A percentile compares a stretch with the other conserved stretches of the same genome.
These are phyloP conservation scores for Trypanosoma brucei DNA, from an alignment of 208 protist species.

Conservation along the genomic window DNA sequence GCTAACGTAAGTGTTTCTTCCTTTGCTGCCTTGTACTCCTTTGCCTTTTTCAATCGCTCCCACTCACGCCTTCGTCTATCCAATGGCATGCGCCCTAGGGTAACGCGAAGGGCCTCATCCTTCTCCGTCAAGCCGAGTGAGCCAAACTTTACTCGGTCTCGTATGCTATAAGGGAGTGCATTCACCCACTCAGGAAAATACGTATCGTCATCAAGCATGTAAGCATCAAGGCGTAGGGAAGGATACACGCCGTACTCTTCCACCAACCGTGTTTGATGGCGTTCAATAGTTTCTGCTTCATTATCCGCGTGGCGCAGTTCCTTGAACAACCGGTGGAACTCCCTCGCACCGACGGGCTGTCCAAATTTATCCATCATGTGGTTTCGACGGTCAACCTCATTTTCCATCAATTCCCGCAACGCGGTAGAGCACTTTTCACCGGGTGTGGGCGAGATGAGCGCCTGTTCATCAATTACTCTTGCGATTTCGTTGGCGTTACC, in stretches of 20 bases:
- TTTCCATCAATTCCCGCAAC: slow-evolving; percentile 48
- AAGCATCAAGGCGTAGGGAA: slow-evolving; percentile 70
- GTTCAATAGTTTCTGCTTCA: slow-evolving; percentile 50
- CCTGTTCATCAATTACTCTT: slow-evolving; percentile 36
- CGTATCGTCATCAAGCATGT: slow-evolving; percentile 82
- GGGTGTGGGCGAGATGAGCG: slow-evolving; percentile 13
- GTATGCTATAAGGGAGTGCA: slow-evolving; percentile 75
- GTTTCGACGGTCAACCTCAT: slow-evolving; percentile 63
- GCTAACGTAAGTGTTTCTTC: slow-evolving; percentile 69
- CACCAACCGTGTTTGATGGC: slow-evolving; percentile 57
- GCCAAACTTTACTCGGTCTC: slow-evolving; percentile 88
- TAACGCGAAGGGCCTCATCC: slow-evolving; percentile 78
- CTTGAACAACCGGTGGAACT: slow-evolving; percentile 68
- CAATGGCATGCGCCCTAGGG: slow-evolving; percentile 61
- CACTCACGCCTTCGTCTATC: slow-evolving; percentile 69
- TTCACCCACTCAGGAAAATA: slow-evolving; percentile 86
- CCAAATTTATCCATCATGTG: slow-evolving; percentile 76
- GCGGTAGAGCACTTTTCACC: slow-evolving; percentile 25
- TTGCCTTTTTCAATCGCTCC: slow-evolving; percentile 65
- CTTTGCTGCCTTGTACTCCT: slow-evolving; percentile 63
- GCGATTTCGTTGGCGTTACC: slow-evolving; percentile 28
- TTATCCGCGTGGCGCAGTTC: slow-evolving; percentile 46
- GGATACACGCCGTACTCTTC: slow-evolving; percentile 82
- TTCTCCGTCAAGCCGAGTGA: slow-evolving; percentile 82
- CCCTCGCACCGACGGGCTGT: slow-evolving; percentile 56